A percentile compares a stretch with the other conserved stretches of the same genome.
Conservation (phyloP, 2,329 filamentous ascomycete genomes). For the Botrytis fabae region DNA sequence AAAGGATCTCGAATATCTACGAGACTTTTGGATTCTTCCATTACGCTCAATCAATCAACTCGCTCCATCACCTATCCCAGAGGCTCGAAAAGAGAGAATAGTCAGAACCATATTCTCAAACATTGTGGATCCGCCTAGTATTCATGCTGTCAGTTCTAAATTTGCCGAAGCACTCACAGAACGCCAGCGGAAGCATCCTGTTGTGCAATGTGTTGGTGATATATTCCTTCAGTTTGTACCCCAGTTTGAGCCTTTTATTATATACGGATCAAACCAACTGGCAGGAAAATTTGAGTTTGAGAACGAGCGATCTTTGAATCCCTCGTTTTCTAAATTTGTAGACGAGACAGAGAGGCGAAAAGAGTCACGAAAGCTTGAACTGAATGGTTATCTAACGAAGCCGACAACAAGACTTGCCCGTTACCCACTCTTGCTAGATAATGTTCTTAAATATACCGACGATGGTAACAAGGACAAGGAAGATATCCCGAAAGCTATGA, state of each 20-base stretch:
- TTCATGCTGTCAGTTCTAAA: constrained; percentile 85
- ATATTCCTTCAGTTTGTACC: constrained; percentile 92
- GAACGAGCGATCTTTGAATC: constrained; percentile 86
- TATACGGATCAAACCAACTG: constrained; percentile 92
- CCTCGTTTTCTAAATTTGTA: constrained; percentile 84
- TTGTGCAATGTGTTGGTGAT: constrained; percentile 88
- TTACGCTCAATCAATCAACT: constrained; percentile 68
- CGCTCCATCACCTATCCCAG: constrained; percentile 78
- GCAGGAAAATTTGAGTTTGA: constrained; percentile 98
- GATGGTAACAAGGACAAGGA: constrained; percentile 86
- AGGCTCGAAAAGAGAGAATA: constrained; percentile 83
- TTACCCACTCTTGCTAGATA: constrained; percentile 89
- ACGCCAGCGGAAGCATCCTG: constrained; percentile 84
- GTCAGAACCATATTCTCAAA: constrained; percentile 96
- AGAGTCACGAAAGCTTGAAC: constrained; percentile 91
- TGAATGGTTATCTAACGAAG: constrained; percentile 97
- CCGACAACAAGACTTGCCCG: constrained; percentile 92
- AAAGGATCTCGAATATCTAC: constrained; percentile 94
- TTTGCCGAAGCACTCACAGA: constrained; percentile 87
- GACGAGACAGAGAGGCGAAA: constrained; percentile 95
- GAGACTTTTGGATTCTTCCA: constrained; percentile 98
- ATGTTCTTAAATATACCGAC: constrained; percentile 87
- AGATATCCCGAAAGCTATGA: constrained; percentile 87
- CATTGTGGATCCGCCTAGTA: constrained; percentile 77
- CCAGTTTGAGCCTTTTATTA: constrained; percentile 92